These are phyloP conservation scores for Mallotus repandus DNA, from an alignment of 441 rosid genomes.

Conservation along the genomic window DNA sequence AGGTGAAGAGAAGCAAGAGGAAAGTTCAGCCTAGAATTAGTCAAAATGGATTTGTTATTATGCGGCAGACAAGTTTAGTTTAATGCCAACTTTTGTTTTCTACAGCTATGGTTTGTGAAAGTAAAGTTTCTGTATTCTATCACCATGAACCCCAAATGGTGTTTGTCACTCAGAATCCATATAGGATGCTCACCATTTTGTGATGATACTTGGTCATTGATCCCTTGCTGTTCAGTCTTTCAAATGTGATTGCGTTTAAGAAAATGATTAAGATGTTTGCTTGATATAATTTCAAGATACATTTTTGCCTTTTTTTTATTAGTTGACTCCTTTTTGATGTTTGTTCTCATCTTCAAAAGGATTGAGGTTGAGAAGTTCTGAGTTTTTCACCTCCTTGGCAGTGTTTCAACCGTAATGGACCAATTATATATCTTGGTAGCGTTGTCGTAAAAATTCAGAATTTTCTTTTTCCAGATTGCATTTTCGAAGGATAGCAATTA, in stretches of 20 bases:
- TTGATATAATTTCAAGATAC: slow-evolving; percentile 4
- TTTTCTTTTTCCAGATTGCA: background rate
- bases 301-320: background rate
- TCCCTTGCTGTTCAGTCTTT: background rate
- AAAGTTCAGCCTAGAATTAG: slow-evolving; percentile 39
- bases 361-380: background rate
- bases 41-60: background rate
- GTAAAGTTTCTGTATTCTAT: background rate
- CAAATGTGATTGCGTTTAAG: background rate
- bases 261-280: background rate
- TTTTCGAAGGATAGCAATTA: background rate
- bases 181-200: background rate
- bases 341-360: background rate
- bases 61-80: slow-evolving; percentile 5
- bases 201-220: background rate
- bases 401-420: background rate
- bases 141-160: background rate
- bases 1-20: slow-evolving; percentile 36
- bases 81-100: background rate
- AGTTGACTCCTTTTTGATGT: background rate
- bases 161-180: background rate
- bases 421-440: background rate
- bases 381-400: background rate
- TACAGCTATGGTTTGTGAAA: slow-evolving; percentile 7
- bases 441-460: background rate